phyloP scores from a whole-genome alignment of 2,329 filamentous ascomycete species.

The Triangularia verruculosa region DNA sequence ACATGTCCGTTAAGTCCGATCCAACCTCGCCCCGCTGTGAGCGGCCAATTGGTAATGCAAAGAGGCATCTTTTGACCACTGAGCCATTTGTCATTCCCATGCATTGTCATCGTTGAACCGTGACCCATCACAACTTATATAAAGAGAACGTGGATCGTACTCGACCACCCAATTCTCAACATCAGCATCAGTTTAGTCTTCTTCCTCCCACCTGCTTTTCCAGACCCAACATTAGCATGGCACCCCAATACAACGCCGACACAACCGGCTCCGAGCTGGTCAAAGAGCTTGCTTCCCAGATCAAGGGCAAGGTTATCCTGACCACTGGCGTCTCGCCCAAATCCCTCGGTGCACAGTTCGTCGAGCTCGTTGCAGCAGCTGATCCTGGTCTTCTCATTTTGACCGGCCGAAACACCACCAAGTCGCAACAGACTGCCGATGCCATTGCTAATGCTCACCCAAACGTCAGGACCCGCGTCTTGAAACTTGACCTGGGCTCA shows the following conservation, averaged over 20 bases:
- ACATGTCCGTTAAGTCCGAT: neutral
- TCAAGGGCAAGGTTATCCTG: slow-evolving; percentile 39
- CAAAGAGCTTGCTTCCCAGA: slow-evolving; percentile 20
- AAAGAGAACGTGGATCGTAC: neutral
- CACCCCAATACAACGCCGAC: slow-evolving; percentile 14
- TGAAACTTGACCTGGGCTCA: slow-evolving; percentile 42
- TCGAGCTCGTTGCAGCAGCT: slow-evolving; percentile 38
- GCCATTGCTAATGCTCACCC: slow-evolving; percentile 35
- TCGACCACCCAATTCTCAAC: neutral
- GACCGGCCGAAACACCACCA: slow-evolving; percentile 42
- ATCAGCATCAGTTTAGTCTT: neutral
- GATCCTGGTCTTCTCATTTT: slow-evolving; percentile 44
- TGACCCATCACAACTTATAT: neutral
- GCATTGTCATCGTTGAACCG: neutral
- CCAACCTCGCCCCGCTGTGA: neutral
- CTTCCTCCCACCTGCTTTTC: neutral
- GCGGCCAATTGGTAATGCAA: neutral
- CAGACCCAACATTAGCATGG: slow-evolving; percentile 2
- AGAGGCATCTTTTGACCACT: neutral
- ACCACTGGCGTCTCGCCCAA: slow-evolving; percentile 42
- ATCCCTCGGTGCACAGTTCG: slow-evolving; percentile 39
- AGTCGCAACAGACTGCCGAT: slow-evolving; percentile 39
- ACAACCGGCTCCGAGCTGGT: slow-evolving; percentile 18
- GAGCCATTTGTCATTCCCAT: neutral
- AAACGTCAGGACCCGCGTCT: slow-evolving; percentile 32